Conservation (phyloP, 768 basidiomycete genomes). For the Neoboletus magnificus region DNA sequence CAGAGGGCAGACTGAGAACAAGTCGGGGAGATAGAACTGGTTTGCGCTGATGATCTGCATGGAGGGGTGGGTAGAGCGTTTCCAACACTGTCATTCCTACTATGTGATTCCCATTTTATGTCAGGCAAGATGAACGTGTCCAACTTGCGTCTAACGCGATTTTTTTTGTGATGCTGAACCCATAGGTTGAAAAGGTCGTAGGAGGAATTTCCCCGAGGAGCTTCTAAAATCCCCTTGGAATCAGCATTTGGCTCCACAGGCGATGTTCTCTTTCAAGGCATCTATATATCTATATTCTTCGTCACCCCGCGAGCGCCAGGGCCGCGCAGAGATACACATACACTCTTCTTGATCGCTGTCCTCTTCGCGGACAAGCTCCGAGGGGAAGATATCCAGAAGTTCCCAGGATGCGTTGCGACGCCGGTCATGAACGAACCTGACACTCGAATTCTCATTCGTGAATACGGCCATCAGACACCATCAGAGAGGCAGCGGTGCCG, state of each 20-base stretch:
- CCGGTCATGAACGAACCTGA: background rate
- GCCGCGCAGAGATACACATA: slow-evolving; percentile 85
- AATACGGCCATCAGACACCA: slow-evolving; percentile 5
- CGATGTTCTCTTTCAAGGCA: background rate
- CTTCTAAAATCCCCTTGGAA: background rate
- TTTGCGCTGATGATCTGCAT: background rate
- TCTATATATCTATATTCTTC: background rate
- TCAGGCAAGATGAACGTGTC: slow-evolving; percentile 5
- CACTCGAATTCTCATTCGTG: background rate
- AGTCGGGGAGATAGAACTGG: slow-evolving; percentile 55
- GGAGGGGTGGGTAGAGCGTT: background rate
- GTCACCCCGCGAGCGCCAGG: slow-evolving; percentile 47
- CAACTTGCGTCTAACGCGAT: slow-evolving; percentile 1
- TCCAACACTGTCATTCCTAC: background rate
- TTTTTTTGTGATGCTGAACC: background rate
- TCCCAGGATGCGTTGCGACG: background rate
- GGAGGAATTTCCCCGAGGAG: slow-evolving; percentile 6
- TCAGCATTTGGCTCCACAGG: background rate
- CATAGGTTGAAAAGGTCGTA: background rate
- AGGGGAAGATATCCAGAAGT: slow-evolving; percentile 1
- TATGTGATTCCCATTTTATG: slow-evolving; percentile 4
- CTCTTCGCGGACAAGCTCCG: background rate
- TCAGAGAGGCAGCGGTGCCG: background rate
- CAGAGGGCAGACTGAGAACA: slow-evolving; percentile 45
- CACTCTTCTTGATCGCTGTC: slow-evolving; percentile 57